Evolutionary conservation across 1,139 yeast genomes (phyloP).

Genomic region (Suhomyces taliae): DNA sequence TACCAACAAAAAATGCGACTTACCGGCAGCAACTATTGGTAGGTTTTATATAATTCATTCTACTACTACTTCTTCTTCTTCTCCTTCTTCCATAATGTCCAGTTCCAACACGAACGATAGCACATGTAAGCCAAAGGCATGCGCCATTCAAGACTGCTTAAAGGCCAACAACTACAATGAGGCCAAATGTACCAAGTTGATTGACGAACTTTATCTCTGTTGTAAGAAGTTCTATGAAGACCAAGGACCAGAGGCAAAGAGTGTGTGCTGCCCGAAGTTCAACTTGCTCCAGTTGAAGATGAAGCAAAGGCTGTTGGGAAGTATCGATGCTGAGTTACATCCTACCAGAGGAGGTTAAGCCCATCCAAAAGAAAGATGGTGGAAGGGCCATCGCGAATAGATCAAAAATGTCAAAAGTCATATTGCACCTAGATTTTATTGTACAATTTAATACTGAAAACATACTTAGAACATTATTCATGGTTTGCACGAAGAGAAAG

Average conservation of each 20-base stretch:
- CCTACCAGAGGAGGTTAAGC: conserved; percentile 8
- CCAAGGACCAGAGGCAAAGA: conserved; percentile 53
- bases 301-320: conserved; percentile 54
- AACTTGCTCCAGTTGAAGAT: conserved; percentile 55
- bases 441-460: background rate
- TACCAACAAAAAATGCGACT: conserved; percentile 4
- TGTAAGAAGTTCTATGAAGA: conserved; percentile 55
- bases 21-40: background rate
- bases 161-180: conserved; percentile 56
- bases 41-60: background rate
- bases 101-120: conserved; percentile 23
- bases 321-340: conserved; percentile 52
- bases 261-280: conserved; percentile 69
- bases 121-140: conserved; percentile 67
- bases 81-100: conserved; percentile 5
- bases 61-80: background rate
- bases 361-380: background rate
- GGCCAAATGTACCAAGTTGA: conserved; percentile 57
- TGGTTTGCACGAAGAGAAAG: too few relatives aligned
- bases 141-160: conserved; percentile 69
- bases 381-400: background rate
- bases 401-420: background rate
- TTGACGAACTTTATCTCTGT: conserved; percentile 61
- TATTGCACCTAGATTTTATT: background rate
- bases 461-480: too few relatives aligned